A percentile compares a stretch with the other conserved stretches of the same genome.
Evolutionary conservation across 768 basidiomycete species (phyloP).

Genomic region (Tulasnella sp.): DNA sequence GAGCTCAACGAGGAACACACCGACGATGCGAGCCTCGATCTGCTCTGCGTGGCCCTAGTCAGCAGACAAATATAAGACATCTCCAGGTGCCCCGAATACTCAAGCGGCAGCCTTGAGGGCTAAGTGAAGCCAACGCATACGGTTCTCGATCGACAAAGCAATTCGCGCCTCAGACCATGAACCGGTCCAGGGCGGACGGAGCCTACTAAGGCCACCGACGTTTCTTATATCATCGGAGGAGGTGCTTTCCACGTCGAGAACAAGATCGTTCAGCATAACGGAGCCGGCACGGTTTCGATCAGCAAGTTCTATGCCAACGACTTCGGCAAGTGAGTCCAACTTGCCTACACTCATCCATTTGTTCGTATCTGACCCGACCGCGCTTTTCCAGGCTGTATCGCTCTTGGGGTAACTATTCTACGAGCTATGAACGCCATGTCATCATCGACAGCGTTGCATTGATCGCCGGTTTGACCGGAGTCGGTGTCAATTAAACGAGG

Average conservation of each 20-base stretch:
- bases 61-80: too few species aligned
- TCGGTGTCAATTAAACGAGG: neutral
- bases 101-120: too few species aligned
- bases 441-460: neutral
- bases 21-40: too few species aligned
- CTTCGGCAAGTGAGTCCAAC: neutral
- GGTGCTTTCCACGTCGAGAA: slow-evolving; percentile 12
- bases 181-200: too few species aligned
- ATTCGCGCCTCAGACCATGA: too few species aligned
- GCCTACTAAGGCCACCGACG: too few species aligned
- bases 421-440: neutral
- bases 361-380: neutral
- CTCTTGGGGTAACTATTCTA: neutral
- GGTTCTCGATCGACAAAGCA: too few species aligned
- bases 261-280: slow-evolving; percentile 22
- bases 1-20: too few species aligned
- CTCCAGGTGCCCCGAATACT: too few species aligned
- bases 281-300: neutral
- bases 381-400: neutral
- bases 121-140: too few species aligned
- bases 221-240: slow-evolving; percentile 17
- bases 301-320: slow-evolving; percentile 4
- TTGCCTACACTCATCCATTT: neutral
- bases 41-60: too few species aligned
- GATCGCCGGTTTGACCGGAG: neutral